These are phyloP conservation scores for Aspergillus sp. DNA, from an alignment of 2,329 filamentous ascomycete species.

Conservation along the genomic window DNA sequence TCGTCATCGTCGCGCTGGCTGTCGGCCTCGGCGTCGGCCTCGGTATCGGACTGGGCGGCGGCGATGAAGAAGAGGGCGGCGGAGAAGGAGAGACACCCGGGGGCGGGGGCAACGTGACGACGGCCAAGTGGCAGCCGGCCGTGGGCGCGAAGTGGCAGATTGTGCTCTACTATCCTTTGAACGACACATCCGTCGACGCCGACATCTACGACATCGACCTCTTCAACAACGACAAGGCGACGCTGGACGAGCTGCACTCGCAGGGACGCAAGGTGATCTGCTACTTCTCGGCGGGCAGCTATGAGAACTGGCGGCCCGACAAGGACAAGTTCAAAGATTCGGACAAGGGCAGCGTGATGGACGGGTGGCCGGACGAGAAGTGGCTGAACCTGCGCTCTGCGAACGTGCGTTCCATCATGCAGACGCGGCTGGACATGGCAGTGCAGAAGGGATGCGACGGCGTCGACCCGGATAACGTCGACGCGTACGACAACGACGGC, in stretches of 20 bases:
- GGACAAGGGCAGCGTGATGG: conserved; percentile 58
- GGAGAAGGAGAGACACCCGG: conserved; percentile 9
- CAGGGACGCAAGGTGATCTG: conserved; percentile 64
- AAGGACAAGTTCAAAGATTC: conserved; percentile 50
- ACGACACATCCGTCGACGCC: conserved; percentile 49
- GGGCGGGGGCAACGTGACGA: conserved; percentile 16
- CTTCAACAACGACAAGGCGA: conserved; percentile 50
- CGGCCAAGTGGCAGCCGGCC: conserved; percentile 51
- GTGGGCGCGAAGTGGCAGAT: conserved; percentile 61
- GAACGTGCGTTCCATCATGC: conserved; percentile 65
- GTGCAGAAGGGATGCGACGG: conserved; percentile 63
- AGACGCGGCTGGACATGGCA: conserved; percentile 57
- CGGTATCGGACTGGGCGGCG: conserved; percentile 51
- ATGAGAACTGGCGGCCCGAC: conserved; percentile 63
- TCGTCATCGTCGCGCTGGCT: conserved; percentile 47
- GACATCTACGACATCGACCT: conserved; percentile 62
- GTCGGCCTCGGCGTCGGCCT: conserved; percentile 49
- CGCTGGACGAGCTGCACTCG: conserved; percentile 48
- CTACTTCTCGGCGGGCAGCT: conserved; percentile 72
- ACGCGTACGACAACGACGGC: conserved; percentile 64
- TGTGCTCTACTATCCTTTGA: conserved; percentile 45
- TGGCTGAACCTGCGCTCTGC: conserved; percentile 62
- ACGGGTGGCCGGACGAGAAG: conserved; percentile 64
- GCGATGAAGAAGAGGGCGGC: conserved; percentile 24
- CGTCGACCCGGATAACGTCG: conserved; percentile 70